phyloP scores from a whole-genome alignment of 352 stramenopile genomes.

The Hyaloperonospora arabidopsidis region DNA sequence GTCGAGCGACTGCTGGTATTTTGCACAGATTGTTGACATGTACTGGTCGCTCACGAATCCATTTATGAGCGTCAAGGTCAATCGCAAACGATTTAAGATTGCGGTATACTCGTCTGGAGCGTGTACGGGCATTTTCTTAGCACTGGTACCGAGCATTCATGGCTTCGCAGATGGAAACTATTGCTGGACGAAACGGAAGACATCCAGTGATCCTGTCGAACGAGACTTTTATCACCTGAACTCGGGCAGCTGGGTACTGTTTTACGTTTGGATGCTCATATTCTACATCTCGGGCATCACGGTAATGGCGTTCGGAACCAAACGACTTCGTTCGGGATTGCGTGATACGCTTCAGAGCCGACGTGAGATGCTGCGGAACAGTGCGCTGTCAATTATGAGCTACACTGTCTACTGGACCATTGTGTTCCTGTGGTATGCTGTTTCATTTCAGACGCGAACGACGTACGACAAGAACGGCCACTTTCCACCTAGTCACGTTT shows the following conservation, averaged over 20 bases:
- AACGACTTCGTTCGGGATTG: slow-evolving; percentile 57
- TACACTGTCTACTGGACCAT: slow-evolving; percentile 82
- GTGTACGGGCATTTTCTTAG: slow-evolving; percentile 36
- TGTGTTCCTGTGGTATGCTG: slow-evolving; percentile 67
- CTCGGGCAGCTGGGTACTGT: slow-evolving; percentile 60
- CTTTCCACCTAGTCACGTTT: slow-evolving; percentile 44
- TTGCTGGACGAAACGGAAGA: slow-evolving; percentile 68
- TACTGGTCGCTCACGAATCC: slow-evolving; percentile 77
- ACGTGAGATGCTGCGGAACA: slow-evolving; percentile 70
- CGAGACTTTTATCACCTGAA: slow-evolving; percentile 70
- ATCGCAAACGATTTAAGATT: slow-evolving; percentile 54
- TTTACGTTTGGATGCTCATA: slow-evolving; percentile 83
- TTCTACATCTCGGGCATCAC: slow-evolving; percentile 73
- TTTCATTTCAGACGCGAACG: slow-evolving; percentile 57
- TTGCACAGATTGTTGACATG: slow-evolving; percentile 65
- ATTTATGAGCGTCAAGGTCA: slow-evolving; percentile 73
- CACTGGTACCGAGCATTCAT: slow-evolving; percentile 30
- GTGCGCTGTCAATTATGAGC: slow-evolving; percentile 71
- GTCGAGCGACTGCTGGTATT: slow-evolving; percentile 77
- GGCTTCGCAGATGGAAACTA: slow-evolving; percentile 67
- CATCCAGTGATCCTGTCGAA: slow-evolving; percentile 18
- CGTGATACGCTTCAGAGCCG: slow-evolving; percentile 68
- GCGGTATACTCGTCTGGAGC: slow-evolving; percentile 40
- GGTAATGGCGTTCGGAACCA: slow-evolving; percentile 56
- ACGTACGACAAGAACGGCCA: slow-evolving; percentile 32